Evolutionary conservation across 192 early-diverging fungal species (phyloP), one percentile per base, ranked within the genome.

Genomic region (Umbelopsis ramanniana): DNA sequence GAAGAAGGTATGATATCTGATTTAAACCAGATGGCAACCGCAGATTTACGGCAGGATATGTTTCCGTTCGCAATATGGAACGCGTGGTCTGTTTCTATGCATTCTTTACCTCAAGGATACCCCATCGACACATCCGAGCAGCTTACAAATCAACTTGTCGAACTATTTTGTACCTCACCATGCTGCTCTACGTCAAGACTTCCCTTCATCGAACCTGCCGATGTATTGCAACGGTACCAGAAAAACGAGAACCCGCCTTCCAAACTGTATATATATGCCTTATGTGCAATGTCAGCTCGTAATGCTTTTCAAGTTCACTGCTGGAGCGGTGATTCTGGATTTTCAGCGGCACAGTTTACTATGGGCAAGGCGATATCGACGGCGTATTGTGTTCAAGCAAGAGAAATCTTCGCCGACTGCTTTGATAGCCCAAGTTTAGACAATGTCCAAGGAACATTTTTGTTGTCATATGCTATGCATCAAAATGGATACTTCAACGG

Each of bases 331-430:
- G 26, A 70, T 54, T 70, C 69, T 12, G 57, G 57, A 29, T 63
- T 63, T 37, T 63, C 57, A 19, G 57, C 57, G 3, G 48, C 29
- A 22, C 48, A 70, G n/a, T 52, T 52, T 70, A 53, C 48, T 19
- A 70, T 70, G 69, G 69, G 69, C 23, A 70, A 70, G 29, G 69
- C 69, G n/a, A 21, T 70, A 21, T 70, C 69, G 15, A 52, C 53
- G 4, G 69, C 69, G 14, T 70, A 70, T 52, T 70, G 69, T 29
- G 53, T 54, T 52, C 48, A 70, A 54, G 69, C 50, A 4, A 29
- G 69, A 23, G 69, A 70, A n/a, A 52, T 70, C 3, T 70, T 70
- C 33, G 24, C 69, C 22, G 69, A 70, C 17, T 70, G 69, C 69
- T 70, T 70, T 35, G 69, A 70, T 17, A 54, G 53, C 17, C 69